Base-by-base conservation (phyloP, 148 eudicot genomes). In the Pharnaceum exiguum region DNA sequence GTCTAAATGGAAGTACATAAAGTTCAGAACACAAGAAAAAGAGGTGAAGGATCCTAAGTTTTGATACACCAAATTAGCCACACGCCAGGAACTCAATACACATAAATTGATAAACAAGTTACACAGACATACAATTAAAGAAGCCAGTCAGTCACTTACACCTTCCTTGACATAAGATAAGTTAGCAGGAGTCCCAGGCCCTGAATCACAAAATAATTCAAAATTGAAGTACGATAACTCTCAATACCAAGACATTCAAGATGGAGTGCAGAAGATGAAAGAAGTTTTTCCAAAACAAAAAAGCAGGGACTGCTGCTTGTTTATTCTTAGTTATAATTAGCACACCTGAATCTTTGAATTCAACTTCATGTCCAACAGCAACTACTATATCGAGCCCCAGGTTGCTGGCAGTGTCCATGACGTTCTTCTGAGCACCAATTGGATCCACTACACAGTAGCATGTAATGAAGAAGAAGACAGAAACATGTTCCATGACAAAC, bases 381-480 rank as follows among this genome's bases (percentile, higher is more conserved):
- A 94, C 95, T 6, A 65, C 75, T 55, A 86, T 63, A 43, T 46
- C 59, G 29, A 89, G 71, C 57, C 85, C 89, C 78, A 82, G 48
- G 64, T 67, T 69, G 75, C 72, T 70, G 18, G 99, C 99, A 65
- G 72, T 63, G 63, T 71, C 77, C 60, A 86, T 28, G 70, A 89
- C 87, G 73, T 89, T 88, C 51, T 82, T 67, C 75, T 76, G 95
- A 73, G 95, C 99, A 57, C 79, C 82, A 63, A 71, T 51, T 16
- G 96, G 65, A 69, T 74, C 61, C 63, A 78, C 99, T 94, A 71
- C 68, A 60, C 50, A 40, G 35, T 32, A 52, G 46, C 37, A 52
- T 28, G 66, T 46, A n/a, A n/a, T n/a, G n/a, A n/a, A 9, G 54
- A 42, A 58, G 48, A n/a, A n/a, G n/a, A 23, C 23, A 48, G 28